These are phyloP conservation scores for Psilocybe azurescens DNA, from an alignment of 768 basidiomycete species.

Conservation along the genomic window DNA sequence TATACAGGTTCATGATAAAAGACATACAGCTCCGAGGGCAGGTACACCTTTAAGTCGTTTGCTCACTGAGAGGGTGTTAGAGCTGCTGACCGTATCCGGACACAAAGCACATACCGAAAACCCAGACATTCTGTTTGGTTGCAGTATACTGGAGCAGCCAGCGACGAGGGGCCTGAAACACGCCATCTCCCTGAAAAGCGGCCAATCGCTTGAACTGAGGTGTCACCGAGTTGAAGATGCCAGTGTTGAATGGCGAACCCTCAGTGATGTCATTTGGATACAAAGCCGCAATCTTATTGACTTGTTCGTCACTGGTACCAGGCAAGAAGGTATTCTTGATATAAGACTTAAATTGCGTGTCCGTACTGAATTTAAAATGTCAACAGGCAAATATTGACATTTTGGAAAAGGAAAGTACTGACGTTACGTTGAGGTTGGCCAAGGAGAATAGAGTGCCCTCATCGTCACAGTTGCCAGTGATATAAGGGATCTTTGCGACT, in stretches of 20 bases:
- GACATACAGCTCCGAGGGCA: conserved; percentile 46
- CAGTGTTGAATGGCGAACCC: conserved; percentile 60
- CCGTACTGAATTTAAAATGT: conserved; percentile 22
- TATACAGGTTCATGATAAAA: neutral
- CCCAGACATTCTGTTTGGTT: conserved; percentile 7
- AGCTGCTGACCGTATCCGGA: neutral
- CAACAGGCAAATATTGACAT: neutral
- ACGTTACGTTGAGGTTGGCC: conserved; percentile 53
- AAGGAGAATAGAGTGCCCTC: conserved; percentile 62
- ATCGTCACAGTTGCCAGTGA: conserved; percentile 63
- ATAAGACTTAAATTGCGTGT: conserved; percentile 26
- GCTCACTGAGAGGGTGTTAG: conserved; percentile 36
- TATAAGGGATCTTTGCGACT: conserved; percentile 53
- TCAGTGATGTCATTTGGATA: conserved; percentile 43
- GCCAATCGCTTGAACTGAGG: conserved; percentile 44
- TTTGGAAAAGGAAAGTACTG: conserved; percentile 11
- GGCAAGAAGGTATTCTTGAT: conserved; percentile 35
- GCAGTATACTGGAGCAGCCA: conserved; percentile 42
- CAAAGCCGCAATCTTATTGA: conserved; percentile 33
- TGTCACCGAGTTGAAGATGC: conserved; percentile 44
- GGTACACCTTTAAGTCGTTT: conserved; percentile 47
- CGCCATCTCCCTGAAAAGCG: conserved; percentile 53
- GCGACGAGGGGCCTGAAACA: conserved; percentile 55
- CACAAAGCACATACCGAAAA: neutral
- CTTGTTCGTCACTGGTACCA: conserved; percentile 27